Base-by-base conservation (phyloP, 768 basidiomycete species). In the Ramaria rubella region DNA sequence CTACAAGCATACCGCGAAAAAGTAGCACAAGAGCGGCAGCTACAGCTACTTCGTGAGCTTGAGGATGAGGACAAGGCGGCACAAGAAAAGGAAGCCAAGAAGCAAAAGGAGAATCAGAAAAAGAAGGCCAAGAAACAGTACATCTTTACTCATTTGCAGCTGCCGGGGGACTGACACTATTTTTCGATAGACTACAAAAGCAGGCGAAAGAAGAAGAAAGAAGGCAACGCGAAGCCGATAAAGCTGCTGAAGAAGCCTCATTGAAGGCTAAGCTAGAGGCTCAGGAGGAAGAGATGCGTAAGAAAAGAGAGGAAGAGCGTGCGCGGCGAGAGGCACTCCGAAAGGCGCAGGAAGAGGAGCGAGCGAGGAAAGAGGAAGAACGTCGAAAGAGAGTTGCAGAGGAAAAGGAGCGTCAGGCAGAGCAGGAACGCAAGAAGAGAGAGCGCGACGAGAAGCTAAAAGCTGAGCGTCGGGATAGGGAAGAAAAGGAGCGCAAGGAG, bases 101-200 rank as follows among this genome's bases (percentile, higher is more conserved):
- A 83, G 72, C 90, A 91, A 70, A 89, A 89, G 68, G 88, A 85
- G 60, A 90, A 92, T 73, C 94, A 96, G 81, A 94, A 94, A 81
- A 98, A 96, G 81, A 99, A 97, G 79, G 96, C 97, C 72, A 97
- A 97, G 77, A 94, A 93, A 81, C 85, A 77, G 94, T 95, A 63
- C 53, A 76, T 63, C 2, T 2, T 66, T 24, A 31, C 56, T 55
- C 61, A 54, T n/a, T 26, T 12, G 17, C 34, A 34, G 46, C 51
- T 60, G 14, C 19, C 34, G 30, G 29, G 21, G 30, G 12, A 26
- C 48, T 59, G 56, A 52, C 42, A 55, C 52, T 51, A 30, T 30
- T 24, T 52, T 59, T 50, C 38, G 44, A 19, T 63, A 97, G 94
- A 74, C 83, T 81, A 69, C 94, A 96, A 74, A 96, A 95, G 71